Percentiles rank a stretch among this genome's conserved stretches.
These are phyloP conservation scores for Eucalyptus rudis DNA, from an alignment of 345 rosid genomes.

Conservation along the genomic window DNA sequence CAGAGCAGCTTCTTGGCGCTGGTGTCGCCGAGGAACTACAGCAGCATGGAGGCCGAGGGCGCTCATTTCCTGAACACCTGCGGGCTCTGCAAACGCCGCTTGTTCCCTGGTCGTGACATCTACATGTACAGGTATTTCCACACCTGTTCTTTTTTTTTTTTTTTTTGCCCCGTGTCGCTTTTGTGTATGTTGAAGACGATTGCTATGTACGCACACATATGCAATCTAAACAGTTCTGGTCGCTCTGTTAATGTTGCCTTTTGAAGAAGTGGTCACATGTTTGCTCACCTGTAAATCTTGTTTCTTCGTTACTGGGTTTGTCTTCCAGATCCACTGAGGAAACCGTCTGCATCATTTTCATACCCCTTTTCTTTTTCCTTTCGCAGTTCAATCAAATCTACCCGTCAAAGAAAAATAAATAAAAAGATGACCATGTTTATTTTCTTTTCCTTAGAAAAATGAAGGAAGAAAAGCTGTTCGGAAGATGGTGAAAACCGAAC, in stretches of 20 bases:
- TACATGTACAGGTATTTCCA: neutral
- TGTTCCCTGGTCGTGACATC: conserved; percentile 23
- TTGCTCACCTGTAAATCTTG: neutral
- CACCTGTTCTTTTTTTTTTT: neutral
- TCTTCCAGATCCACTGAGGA: neutral
- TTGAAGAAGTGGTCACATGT: neutral
- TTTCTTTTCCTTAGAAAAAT: neutral
- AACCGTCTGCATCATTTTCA: neutral
- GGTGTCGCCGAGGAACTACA: conserved; percentile 29
- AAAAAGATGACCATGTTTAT: neutral
- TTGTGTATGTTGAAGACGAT: neutral
- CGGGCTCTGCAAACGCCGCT: conserved; percentile 58
- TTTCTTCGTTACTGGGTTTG: neutral
- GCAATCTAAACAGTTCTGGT: neutral
- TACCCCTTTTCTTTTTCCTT: neutral
- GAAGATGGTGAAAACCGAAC: neutral
- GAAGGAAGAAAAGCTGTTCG: neutral
- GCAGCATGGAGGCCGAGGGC: conserved; percentile 4
- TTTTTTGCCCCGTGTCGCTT: neutral
- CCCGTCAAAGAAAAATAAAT: neutral
- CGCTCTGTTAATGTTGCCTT: neutral
- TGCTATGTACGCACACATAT: neutral
- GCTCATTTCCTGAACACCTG: conserved; percentile 48
- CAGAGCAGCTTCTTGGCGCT: conserved; percentile 15
- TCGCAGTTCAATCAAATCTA: neutral